A percentile compares a stretch with the other conserved stretches of the same genome.
These are phyloP conservation scores for Jacaranda mimosifolia DNA, from an alignment of 257 asterid genomes.

Conservation along the genomic window DNA sequence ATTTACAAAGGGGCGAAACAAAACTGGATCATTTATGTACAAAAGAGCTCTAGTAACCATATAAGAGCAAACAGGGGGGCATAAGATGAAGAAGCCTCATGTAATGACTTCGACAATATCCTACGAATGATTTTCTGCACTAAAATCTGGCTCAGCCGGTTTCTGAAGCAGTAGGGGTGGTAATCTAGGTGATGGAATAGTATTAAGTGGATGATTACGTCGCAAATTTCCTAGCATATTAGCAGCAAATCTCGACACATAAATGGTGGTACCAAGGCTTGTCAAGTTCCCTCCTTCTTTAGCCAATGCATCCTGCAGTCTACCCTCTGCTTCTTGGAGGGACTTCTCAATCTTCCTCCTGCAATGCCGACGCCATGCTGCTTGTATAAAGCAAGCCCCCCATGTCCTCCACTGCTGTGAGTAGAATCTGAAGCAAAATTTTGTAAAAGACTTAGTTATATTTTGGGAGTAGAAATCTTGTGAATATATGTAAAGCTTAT, in stretches of 20 bases:
- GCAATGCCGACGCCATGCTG: constrained; percentile 66
- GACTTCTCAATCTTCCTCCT: constrained; percentile 58
- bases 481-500: background rate
- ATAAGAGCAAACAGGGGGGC: no score
- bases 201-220: constrained; percentile 32
- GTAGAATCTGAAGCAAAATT: constrained; percentile 46
- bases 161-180: constrained; percentile 64
- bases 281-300: constrained; percentile 40
- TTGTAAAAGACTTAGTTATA: background rate
- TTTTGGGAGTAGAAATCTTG: no score
- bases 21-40: background rate
- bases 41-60: background rate
- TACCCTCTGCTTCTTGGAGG: constrained; percentile 55
- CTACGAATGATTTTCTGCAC: constrained; percentile 31
- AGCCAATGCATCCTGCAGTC: constrained; percentile 40
- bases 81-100: no score
- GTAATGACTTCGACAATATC: no score
- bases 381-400: constrained; percentile 76
- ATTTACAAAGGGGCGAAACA: background rate
- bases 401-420: constrained; percentile 82
- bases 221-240: constrained; percentile 50
- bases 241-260: constrained; percentile 65
- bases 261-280: constrained; percentile 58
- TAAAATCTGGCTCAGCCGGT: constrained; percentile 74
- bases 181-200: constrained; percentile 47